Evolutionary conservation across 257 asterid species (phyloP).

Genomic region (Capsicum pubescens): DNA sequence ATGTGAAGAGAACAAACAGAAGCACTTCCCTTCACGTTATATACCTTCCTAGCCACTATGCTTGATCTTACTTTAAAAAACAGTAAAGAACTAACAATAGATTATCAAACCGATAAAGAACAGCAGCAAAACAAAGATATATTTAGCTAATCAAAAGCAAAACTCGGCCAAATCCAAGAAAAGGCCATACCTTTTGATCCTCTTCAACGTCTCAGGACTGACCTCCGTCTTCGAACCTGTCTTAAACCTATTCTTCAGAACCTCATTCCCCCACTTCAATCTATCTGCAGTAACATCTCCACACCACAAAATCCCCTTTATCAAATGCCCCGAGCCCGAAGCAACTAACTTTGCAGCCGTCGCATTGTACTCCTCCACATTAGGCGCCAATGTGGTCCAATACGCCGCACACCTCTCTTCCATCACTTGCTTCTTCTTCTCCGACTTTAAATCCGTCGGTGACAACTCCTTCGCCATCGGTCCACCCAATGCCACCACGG

Average conservation of each 20-base stretch:
- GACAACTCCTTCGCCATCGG: constrained; percentile 56
- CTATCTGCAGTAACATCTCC: constrained; percentile 92
- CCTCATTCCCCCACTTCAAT: constrained; percentile 84
- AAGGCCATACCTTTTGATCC: constrained; percentile 74
- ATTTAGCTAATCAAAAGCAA: neutral
- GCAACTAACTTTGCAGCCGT: constrained; percentile 82
- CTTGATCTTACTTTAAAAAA: constrained; percentile 3
- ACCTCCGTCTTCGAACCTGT: constrained; percentile 62
- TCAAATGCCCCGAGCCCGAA: constrained; percentile 83
- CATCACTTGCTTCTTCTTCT: constrained; percentile 69
- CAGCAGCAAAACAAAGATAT: neutral
- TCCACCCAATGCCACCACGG: constrained; percentile 50
- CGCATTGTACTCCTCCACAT: constrained; percentile 93
- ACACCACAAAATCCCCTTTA: constrained; percentile 94
- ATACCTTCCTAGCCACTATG: neutral
- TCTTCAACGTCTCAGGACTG: constrained; percentile 74
- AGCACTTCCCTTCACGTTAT: constrained; percentile 14
- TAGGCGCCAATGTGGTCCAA: constrained; percentile 97
- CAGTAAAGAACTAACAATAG: neutral
- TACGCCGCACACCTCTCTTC: constrained; percentile 90
- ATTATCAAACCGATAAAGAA: neutral
- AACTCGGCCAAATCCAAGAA: neutral
- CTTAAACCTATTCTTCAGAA: constrained; percentile 66
- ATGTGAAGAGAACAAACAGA: constrained; percentile 13
- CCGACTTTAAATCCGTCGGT: constrained; percentile 58